Percentiles rank a stretch among this genome's conserved stretches.
phyloP scores from a whole-genome alignment of 176 grass and related monocot species.

The Paspalum notatum region DNA sequence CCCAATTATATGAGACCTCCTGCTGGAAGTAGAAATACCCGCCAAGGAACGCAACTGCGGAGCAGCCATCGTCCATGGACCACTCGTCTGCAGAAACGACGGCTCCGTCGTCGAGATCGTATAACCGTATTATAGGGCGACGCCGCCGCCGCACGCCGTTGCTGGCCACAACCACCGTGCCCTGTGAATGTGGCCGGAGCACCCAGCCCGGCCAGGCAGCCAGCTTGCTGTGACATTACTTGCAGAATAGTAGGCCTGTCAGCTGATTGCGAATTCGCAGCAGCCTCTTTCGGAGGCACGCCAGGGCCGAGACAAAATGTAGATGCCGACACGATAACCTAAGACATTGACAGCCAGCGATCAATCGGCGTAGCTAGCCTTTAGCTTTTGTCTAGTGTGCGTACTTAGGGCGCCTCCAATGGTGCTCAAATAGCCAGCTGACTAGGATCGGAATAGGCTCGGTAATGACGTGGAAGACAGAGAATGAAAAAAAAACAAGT shows the following conservation, averaged over 20 bases:
- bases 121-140: background rate
- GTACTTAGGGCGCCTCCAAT: too few species aligned
- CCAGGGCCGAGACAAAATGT: background rate
- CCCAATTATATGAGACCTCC: background rate
- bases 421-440: too few species aligned
- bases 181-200: slow-evolving; percentile 59
- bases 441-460: too few species aligned
- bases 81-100: background rate
- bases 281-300: background rate
- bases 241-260: background rate
- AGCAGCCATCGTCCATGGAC: too few species aligned
- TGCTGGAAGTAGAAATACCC: slow-evolving; percentile 14
- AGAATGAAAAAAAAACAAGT: too few species aligned
- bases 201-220: slow-evolving; percentile 26
- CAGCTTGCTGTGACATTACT: background rate
- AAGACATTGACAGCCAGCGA: background rate
- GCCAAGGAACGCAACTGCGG: background rate
- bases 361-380: background rate
- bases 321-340: background rate
- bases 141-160: too few species aligned
- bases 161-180: too few species aligned
- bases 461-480: too few species aligned
- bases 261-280: background rate
- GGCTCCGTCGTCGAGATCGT: background rate
- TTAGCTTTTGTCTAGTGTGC: too few species aligned